Evolutionary conservation across 768 basidiomycete species (phyloP).

Genomic region (Rhodosporidiobolus sp.): DNA sequence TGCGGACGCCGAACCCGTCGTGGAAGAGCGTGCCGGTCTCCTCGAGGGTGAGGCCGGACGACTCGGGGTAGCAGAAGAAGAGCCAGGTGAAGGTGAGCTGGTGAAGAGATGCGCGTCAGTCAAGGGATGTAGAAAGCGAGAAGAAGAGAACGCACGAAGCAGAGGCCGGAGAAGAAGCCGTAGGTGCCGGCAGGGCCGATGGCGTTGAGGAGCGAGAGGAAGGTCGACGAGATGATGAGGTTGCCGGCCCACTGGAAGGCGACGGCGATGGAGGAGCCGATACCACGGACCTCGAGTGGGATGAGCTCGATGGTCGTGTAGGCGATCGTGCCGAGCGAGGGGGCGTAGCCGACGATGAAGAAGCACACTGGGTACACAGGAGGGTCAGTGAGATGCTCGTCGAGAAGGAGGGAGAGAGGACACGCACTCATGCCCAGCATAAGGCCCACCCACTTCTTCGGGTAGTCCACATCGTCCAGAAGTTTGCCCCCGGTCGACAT

Average conservation of each 20-base stretch:
- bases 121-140: not conserved
- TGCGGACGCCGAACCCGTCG: conserved; percentile 10
- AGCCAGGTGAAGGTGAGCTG: conserved; percentile 58
- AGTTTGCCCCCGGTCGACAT: conserved; percentile 51
- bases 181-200: conserved; percentile 12
- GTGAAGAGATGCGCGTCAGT: conserved; percentile 54
- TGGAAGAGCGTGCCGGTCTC: conserved; percentile 8
- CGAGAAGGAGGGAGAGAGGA: conserved; percentile 66
- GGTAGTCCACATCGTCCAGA: conserved; percentile 1
- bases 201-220: conserved; percentile 67
- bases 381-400: conserved; percentile 52
- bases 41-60: conserved; percentile 62
- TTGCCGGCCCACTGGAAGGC: conserved; percentile 74
- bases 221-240: conserved; percentile 69
- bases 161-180: conserved; percentile 12
- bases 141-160: not conserved
- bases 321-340: conserved; percentile 79
- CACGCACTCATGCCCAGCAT: conserved; percentile 65
- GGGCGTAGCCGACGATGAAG: conserved; percentile 61
- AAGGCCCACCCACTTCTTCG: conserved; percentile 57
- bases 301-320: conserved; percentile 66
- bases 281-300: conserved; percentile 58
- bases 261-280: conserved; percentile 69
- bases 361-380: not conserved
- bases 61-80: conserved; percentile 69